Percentiles rank a stretch among this genome's conserved stretches.
Conservation (phyloP, 345 rosid species). For the Melastoma malabathricum region DNA sequence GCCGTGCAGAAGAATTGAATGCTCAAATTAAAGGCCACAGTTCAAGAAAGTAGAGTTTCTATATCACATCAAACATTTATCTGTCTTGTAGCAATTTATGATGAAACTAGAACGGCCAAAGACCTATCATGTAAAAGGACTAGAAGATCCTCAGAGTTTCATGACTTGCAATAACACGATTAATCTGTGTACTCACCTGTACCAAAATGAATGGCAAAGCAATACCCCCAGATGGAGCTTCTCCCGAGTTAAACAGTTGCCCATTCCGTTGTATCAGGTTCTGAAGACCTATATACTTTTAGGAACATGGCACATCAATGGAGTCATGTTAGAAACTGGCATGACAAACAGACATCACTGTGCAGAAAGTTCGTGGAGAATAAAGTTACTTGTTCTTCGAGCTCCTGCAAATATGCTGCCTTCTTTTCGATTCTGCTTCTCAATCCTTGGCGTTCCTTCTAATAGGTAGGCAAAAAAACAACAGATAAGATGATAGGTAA, state of each 20-base stretch:
- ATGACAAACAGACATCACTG: no score
- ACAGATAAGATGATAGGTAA: conserved; percentile 5
- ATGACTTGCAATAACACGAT: no score
- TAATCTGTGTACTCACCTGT: conserved; percentile 48
- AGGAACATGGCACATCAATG: conserved; percentile 7
- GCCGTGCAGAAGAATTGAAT: no score
- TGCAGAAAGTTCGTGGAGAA: background rate
- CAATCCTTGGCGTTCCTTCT: conserved; percentile 60
- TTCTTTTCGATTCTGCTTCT: conserved; percentile 84
- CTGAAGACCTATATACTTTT: conserved; percentile 79
- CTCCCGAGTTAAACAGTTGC: conserved; percentile 60
- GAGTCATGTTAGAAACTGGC: no score
- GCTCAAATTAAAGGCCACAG: no score
- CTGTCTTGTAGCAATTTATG: no score
- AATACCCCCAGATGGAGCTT: conserved; percentile 77
- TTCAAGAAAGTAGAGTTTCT: no score
- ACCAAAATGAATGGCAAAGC: conserved; percentile 96
- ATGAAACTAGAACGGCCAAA: no score
- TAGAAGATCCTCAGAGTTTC: no score
- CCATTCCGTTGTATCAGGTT: conserved; percentile 75
- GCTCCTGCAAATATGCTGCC: conserved; percentile 68
- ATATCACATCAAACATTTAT: no score
- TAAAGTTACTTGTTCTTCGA: conserved; percentile 80
- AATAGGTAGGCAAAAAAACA: conserved; percentile 10
- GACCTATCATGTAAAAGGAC: no score